phyloP scores from a whole-genome alignment of 306 rosid species.

The Pterocarpus santalinus region DNA sequence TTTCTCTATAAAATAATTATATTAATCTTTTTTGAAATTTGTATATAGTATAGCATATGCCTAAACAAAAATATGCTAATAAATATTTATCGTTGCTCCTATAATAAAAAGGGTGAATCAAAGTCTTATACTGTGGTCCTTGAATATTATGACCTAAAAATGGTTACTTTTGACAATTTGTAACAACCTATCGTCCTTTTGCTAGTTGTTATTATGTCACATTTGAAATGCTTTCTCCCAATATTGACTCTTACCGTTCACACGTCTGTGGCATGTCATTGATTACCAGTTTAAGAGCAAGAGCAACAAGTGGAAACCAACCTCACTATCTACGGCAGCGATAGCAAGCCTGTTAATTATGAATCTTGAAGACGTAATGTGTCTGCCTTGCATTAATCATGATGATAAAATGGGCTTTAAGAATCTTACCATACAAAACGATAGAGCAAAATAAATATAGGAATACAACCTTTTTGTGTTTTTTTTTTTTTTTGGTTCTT shows the following conservation, averaged over 20 bases:
- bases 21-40: neutral
- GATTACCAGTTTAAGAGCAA: constrained; percentile 4
- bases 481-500: neutral
- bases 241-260: constrained; percentile 11
- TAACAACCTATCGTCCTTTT: neutral
- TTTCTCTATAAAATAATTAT: neutral
- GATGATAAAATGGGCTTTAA: neutral
- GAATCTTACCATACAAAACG: neutral
- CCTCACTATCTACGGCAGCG: neutral
- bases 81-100: no score
- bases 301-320: neutral
- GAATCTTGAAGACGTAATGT: neutral
- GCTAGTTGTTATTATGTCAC: neutral
- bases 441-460: constrained; percentile 10
- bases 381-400: neutral
- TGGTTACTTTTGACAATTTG: constrained; percentile 9
- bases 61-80: neutral
- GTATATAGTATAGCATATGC: neutral
- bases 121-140: neutral
- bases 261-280: neutral
- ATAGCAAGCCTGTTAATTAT: neutral
- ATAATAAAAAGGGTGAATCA: neutral
- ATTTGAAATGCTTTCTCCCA: constrained; percentile 20
- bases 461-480: neutral
- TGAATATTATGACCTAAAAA: neutral